phyloP scores from a whole-genome alignment of 2,329 filamentous ascomycete genomes.

The Capronia coronata region DNA sequence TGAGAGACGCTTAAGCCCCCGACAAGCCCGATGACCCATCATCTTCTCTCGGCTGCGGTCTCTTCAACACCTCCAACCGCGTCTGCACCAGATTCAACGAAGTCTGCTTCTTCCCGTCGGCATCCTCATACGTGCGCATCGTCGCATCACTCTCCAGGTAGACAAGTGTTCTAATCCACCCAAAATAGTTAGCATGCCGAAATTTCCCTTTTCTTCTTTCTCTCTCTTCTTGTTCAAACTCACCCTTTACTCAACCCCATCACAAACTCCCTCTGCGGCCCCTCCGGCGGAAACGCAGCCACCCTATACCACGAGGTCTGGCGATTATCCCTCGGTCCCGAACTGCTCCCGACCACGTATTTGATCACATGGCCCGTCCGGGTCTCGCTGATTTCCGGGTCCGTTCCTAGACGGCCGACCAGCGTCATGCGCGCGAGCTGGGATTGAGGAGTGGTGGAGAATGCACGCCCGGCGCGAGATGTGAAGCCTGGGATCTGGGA shows the following conservation, averaged over 20 bases:
- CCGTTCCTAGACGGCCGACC: slow-evolving; percentile 73
- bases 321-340: slow-evolving; percentile 61
- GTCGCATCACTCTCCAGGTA: slow-evolving; percentile 76
- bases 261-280: slow-evolving; percentile 61
- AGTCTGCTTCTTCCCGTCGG: slow-evolving; percentile 56
- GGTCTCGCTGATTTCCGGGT: slow-evolving; percentile 68
- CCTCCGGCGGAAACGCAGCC: slow-evolving; percentile 64
- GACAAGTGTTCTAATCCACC: slow-evolving; percentile 59
- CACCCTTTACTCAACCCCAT: slow-evolving; percentile 77
- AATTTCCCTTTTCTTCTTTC: background rate
- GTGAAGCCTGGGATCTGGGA: slow-evolving; percentile 37
- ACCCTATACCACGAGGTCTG: slow-evolving; percentile 82
- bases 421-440: slow-evolving; percentile 73
- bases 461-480: slow-evolving; percentile 62
- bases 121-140: slow-evolving; percentile 60
- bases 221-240: too few relatives aligned
- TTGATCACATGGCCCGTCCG: slow-evolving; percentile 68
- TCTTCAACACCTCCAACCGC: slow-evolving; percentile 45
- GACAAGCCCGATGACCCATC: background rate
- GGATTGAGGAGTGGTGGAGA: slow-evolving; percentile 62
- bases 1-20: slow-evolving; percentile 1
- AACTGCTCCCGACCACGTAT: slow-evolving; percentile 67
- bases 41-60: slow-evolving; percentile 22
- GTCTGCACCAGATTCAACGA: slow-evolving; percentile 70
- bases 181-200: background rate